These are phyloP conservation scores for Pestalotiopsis sp. DNA, from an alignment of 2,329 filamentous ascomycete genomes.

Conservation along the genomic window DNA sequence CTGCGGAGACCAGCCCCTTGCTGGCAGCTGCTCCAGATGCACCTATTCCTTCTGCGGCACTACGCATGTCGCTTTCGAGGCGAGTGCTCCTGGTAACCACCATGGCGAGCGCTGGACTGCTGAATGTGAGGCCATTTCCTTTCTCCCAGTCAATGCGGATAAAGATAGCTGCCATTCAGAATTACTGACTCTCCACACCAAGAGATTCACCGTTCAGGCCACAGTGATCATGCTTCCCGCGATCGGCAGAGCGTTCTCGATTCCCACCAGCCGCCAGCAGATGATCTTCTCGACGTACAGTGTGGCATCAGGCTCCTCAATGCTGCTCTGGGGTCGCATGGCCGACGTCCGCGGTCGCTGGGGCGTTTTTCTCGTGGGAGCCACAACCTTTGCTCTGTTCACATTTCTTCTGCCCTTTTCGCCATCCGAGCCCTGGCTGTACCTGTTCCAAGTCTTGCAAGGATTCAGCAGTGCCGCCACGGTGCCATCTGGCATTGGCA, in stretches of 20 bases:
- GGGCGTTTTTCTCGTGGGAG: slow-evolving; percentile 44
- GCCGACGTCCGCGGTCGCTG: slow-evolving; percentile 51
- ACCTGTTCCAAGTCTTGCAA: slow-evolving; percentile 61
- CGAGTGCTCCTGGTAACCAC: background rate
- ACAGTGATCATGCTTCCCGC: background rate
- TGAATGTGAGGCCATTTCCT: background rate
- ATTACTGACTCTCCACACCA: background rate
- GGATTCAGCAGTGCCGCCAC: slow-evolving; percentile 63
- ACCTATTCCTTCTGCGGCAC: background rate
- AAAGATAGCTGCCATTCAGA: background rate
- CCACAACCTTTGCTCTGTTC: slow-evolving; percentile 55
- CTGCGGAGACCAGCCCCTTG: background rate
- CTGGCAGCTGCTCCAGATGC: background rate
- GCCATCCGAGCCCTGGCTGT: slow-evolving; percentile 58
- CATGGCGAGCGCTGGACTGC: background rate
- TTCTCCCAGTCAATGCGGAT: background rate
- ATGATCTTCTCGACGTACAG: background rate
- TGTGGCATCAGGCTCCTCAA: slow-evolving; percentile 32
- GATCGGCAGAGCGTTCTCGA: background rate
- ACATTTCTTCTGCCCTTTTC: slow-evolving; percentile 60
- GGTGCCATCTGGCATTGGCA: slow-evolving; percentile 60
- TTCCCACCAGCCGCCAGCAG: background rate
- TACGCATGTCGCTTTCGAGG: background rate
- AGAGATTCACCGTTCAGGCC: background rate
- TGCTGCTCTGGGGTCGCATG: slow-evolving; percentile 54